phyloP scores from a whole-genome alignment of 768 basidiomycete genomes.

The Boletus barrowsii region DNA sequence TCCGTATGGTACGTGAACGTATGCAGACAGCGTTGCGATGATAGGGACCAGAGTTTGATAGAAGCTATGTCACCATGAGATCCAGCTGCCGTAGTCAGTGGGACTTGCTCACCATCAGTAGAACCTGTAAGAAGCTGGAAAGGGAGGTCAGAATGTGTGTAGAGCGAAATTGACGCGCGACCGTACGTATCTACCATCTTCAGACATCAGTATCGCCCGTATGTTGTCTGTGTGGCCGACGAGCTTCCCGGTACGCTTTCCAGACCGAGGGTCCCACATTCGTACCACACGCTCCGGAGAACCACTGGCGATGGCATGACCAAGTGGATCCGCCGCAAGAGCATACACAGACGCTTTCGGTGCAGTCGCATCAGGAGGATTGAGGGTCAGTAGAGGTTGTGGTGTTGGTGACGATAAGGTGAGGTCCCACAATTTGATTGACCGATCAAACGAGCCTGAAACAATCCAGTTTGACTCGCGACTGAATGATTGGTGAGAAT shows the following conservation, averaged over 20 bases:
- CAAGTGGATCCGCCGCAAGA: constrained; percentile 73
- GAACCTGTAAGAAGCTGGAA: constrained; percentile 77
- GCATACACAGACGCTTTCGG: constrained; percentile 78
- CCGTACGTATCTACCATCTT: constrained; percentile 87
- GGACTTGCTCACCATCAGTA: constrained; percentile 53
- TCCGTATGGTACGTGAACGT: constrained; percentile 96
- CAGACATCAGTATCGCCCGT: constrained; percentile 81
- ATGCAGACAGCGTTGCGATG: constrained; percentile 85
- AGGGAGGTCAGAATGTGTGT: constrained; percentile 3
- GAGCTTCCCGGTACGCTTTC: constrained; percentile 77
- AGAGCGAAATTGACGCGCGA: constrained; percentile 3
- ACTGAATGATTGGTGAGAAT: constrained; percentile 36
- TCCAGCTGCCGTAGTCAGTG: background rate
- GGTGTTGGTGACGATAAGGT: constrained; percentile 38
- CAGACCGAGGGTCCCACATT: constrained; percentile 90
- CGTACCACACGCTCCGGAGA: constrained; percentile 89
- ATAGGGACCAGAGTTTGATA: constrained; percentile 92
- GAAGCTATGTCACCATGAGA: constrained; percentile 46
- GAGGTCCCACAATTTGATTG: constrained; percentile 93
- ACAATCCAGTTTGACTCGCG: constrained; percentile 85
- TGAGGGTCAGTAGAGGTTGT: constrained; percentile 60
- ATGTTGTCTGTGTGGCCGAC: constrained; percentile 99
- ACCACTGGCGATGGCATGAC: constrained; percentile 81
- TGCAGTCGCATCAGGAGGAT: constrained; percentile 61
- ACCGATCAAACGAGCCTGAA: constrained; percentile 92